Evolutionary conservation across 768 basidiomycete genomes (phyloP), one percentile per base, ranked within the genome.

Genomic region (Amanita molliuscula): DNA sequence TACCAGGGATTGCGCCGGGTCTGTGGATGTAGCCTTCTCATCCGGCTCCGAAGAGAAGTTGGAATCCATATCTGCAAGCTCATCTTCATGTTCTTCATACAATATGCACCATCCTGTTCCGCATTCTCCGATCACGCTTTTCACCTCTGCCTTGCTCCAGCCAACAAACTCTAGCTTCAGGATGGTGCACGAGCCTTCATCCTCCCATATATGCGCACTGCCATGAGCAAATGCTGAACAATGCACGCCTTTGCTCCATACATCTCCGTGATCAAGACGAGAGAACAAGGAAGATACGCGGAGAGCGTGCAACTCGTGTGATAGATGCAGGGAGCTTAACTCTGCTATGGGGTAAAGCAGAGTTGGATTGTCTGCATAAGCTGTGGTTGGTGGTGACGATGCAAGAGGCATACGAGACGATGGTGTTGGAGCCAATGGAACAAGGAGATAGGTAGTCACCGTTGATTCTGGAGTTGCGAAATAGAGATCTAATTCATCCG

Each of bases 401-500:
- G 67, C 67, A 46, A 89, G 70, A 3, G 86, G 87, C 8, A 78
- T 62, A n/a, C 81, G 80, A 3, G 73, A 61, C 0, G 80, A 78
- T 6, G 87, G 82, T 2, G 83, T 84, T 1, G 88, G 87, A 0
- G 82, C 82, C 52, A 91, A 76, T 47, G 88, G 87, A 26, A 91
- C 74, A 44, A 86, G 74, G 44, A 91, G 78, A 55, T 72, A 72
- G 7, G 88, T 87, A 9, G 76, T 81, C 3, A 82, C 77, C 4
- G 57, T 53, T 25, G 72, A 50, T 44, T 58, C 41, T 16, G 64
- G 59, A 11, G 64, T 54, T 21, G 73, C 61, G 63, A 90, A 88
- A 65, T 87, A 90, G 52, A 73, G 68, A 35, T 86, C 78, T 25
- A 84, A 59, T 57, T 69, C 71, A 7, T 58, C 58, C 47, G 25